Conservation (phyloP, 805 yeast species). For the Tetrapisispora arboricola region DNA sequence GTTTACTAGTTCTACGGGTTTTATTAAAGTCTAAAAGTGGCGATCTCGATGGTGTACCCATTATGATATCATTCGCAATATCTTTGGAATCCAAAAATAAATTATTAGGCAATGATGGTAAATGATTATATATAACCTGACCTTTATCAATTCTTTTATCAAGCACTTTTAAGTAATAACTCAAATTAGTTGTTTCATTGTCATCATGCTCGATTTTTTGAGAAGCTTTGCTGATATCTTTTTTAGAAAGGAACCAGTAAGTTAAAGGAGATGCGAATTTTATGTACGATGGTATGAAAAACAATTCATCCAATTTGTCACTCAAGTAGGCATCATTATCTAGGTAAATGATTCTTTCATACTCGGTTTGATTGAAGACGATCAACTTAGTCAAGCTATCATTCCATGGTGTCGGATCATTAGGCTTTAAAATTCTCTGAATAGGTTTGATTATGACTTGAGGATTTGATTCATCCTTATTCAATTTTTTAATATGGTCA, state of each 20-base stretch:
- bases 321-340: constrained; percentile 46
- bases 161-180: constrained; percentile 18
- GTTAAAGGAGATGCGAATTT: constrained; percentile 38
- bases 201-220: constrained; percentile 13
- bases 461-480: constrained; percentile 12
- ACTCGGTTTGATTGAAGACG: constrained; percentile 40
- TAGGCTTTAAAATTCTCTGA: constrained; percentile 14
- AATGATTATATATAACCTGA: constrained; percentile 29
- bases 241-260: constrained; percentile 30
- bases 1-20: constrained; percentile 13
- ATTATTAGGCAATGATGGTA: constrained; percentile 30
- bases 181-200: constrained; percentile 15
- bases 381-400: constrained; percentile 44
- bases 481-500: constrained; percentile 3
- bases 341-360: constrained; percentile 43
- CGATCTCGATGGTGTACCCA: constrained; percentile 18
- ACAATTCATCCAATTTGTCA: constrained; percentile 40
- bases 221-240: constrained; percentile 16
- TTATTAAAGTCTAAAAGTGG: constrained; percentile 15
- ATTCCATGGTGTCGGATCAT: constrained; percentile 34
- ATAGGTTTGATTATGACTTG: constrained; percentile 19
- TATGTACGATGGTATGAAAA: constrained; percentile 38
- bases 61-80: constrained; percentile 23
- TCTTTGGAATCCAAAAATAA: constrained; percentile 19
- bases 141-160: constrained; percentile 12